Conservation (phyloP, 1,139 yeast species). For the Scheffersomyces insectosa region DNA sequence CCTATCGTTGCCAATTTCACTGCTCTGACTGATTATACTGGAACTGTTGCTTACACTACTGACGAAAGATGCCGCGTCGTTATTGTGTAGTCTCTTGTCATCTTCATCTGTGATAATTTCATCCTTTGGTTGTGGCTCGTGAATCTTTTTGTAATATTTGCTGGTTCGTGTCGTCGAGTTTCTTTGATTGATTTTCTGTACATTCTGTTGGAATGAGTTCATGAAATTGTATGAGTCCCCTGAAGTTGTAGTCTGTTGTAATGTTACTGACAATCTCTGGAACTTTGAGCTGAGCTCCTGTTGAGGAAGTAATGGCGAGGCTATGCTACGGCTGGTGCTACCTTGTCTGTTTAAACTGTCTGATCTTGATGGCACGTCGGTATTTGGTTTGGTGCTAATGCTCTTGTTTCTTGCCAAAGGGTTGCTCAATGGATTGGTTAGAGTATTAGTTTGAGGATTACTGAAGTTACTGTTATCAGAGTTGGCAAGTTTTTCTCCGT, state of each 20-base stretch:
- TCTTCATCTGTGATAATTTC: conserved; percentile 2
- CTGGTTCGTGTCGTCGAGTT: conserved; percentile 23
- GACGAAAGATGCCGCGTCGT: conserved; percentile 16
- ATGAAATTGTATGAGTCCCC: conserved; percentile 45
- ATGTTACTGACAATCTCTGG: conserved; percentile 40
- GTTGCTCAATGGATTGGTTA: not conserved
- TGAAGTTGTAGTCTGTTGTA: conserved; percentile 37
- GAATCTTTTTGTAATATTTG: conserved; percentile 36
- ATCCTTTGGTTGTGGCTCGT: conserved; percentile 11
- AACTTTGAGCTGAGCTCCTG: conserved; percentile 39
- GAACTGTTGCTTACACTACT: conserved; percentile 31
- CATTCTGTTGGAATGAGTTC: conserved; percentile 44
- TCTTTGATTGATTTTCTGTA: conserved; percentile 20
- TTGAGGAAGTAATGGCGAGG: conserved; percentile 29
- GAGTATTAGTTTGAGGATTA: not conserved
- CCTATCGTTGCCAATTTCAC: not conserved
- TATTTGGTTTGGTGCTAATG: not conserved
- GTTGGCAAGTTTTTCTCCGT: no score
- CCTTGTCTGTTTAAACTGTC: not conserved
- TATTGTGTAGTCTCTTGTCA: conserved; percentile 8
- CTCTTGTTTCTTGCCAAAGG: conserved; percentile 1
- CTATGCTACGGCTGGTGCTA: not conserved
- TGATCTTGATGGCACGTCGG: no score
- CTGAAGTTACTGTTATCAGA: no score
- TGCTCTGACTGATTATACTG: conserved; percentile 19